Evolutionary conservation across 2,329 filamentous ascomycete genomes (phyloP).

Genomic region (Penicillium italicum): DNA sequence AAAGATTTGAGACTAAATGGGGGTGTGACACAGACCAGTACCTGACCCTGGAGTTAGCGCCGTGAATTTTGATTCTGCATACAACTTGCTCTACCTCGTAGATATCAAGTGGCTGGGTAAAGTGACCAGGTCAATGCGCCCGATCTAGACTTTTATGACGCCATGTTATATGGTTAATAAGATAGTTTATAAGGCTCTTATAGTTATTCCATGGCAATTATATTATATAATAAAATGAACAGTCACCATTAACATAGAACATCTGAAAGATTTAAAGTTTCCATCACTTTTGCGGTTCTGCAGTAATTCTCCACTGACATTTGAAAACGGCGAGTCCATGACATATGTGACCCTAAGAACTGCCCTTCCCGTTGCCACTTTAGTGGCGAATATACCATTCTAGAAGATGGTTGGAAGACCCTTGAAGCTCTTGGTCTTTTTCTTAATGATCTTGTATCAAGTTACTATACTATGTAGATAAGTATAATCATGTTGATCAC

Average conservation of each 20-base stretch:
- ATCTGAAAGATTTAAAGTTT: neutral
- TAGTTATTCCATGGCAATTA: neutral
- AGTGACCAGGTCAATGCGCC: neutral
- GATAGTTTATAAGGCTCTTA: neutral
- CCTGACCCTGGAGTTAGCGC: conserved; percentile 2
- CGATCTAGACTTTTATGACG: conserved; percentile 2
- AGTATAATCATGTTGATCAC: neutral
- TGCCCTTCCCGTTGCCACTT: conserved; percentile 1
- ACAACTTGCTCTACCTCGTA: too few relatives aligned
- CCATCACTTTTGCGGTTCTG: neutral
- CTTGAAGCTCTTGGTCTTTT: conserved; percentile 21
- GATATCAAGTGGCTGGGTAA: too few relatives aligned
- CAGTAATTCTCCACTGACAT: neutral
- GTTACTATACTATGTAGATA: neutral
- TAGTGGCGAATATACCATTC: conserved; percentile 21
- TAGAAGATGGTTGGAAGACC: conserved; percentile 37
- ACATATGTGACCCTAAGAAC: neutral
- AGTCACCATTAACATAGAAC: too few relatives aligned
- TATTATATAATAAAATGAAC: too few relatives aligned
- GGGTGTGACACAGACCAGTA: conserved; percentile 25
- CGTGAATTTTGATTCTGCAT: neutral
- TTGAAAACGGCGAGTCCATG: conserved; percentile 5
- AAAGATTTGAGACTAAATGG: conserved; percentile 10
- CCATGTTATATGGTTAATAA: neutral
- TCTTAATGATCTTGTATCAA: neutral